Evolutionary conservation across 257 asterid species (phyloP), one percentile per base, ranked within the genome.

Genomic region (Leptodermis oblonga): DNA sequence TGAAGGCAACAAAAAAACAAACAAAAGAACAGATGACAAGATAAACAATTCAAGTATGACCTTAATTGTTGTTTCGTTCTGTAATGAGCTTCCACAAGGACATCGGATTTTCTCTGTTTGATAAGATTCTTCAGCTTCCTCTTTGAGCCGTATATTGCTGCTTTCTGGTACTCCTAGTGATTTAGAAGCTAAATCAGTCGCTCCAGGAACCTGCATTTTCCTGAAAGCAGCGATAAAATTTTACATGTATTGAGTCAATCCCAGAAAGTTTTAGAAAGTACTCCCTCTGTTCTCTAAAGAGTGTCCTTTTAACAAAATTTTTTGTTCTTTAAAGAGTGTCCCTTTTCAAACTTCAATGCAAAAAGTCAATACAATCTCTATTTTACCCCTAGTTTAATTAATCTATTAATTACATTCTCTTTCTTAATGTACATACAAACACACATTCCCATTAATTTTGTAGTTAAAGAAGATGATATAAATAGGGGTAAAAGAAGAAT

Each of bases 191-290:
- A 86, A 78, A 68, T 89, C 97, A 58, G 88, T 71, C 22, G 96
- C 88, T 67, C 98, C 98, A 56, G 88, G 80, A 62, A 72, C 89
- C 90, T 92, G 95, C 96, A 95, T 88, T 83, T 89, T 95, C 70
- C 99, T 94, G 87, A 56, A 76, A 70, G 73, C 52, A 70, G 64
- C 64, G 68, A 25, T 15, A 61, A 17, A 52, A n/a, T 13, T 1
- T 68, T 7, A 33, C 37, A 46, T 49, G 45, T 67, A 67, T 39
- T 7, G 14, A 3, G 12, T 10, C 33, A 39, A 20, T 36, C 17
- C 26, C 33, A 5, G 36, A 12, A 69, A 18, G 30, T 51, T 61
- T 22, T 28, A 15, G 55, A 74, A 37, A 59, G 25, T 18, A 11
- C 17, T 13, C n/a, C n/a, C n/a, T n/a, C n/a, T n/a, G n/a, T n/a